Base-by-base conservation (phyloP, 176 grass and related monocot genomes). In the Rhynchospora tenuis region DNA sequence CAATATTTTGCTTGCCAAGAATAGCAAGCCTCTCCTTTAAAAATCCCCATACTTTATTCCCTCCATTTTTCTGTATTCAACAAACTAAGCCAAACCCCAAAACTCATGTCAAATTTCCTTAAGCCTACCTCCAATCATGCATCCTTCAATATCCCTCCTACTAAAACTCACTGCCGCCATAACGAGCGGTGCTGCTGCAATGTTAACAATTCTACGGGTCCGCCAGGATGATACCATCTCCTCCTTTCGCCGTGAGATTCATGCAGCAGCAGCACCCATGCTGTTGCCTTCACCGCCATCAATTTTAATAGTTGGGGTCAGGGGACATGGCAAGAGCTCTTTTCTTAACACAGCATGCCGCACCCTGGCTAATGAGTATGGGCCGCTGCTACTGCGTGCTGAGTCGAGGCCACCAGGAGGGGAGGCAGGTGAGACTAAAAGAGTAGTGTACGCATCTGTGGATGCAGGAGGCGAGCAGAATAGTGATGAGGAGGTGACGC, bases 311-410 rank as follows among this genome's bases (percentile, higher is more conserved):
- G 52, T 82, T 28, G 80, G 80, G 8, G 19, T 43, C 84, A 88
- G 89, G 0, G 89, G 83, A 43, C 86, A 93, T 73, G 93, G 93
- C 16, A 99, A 95, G 91, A 95, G 96, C 84, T 99, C 93, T 1
- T 89, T 99, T 74, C 78, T 95, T 29, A 95, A 99, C 89, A 99
- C 93, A 24, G 96, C 92, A 47, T 99, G 91, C 79, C 88, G 96
- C 63, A 88, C 90, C 47, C 96, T 95, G 84, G 89, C 89, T 19
- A 89, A 22, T 45, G 93, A 99, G 88, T 76, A 84, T 11, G 96
- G 93, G 24, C 93, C 89, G 52, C 88, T 99, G 81, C 91, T 95
- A 78, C 83, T 95, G 74, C 96, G 93, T 65, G 86, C 91, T 17
- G 93, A 95, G 70, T 81, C 96, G 15, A 86, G 89, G 57, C 95